Base-by-base conservation (phyloP, 2,329 filamentous ascomycete genomes). In the Cladosporium austrohemisphaericum region DNA sequence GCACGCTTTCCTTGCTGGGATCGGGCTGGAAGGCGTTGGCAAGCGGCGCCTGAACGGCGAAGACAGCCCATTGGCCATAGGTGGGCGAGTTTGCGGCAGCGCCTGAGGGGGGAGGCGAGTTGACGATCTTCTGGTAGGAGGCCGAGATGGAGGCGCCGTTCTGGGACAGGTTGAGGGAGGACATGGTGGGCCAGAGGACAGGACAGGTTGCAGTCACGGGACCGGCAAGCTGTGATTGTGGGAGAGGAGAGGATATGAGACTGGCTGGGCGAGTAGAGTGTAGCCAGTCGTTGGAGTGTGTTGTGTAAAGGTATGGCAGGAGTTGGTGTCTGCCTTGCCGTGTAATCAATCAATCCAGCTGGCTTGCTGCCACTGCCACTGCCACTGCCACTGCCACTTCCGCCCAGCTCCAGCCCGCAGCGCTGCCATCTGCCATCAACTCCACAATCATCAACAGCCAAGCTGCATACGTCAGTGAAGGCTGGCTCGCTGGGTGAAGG, bases 51-150 rank as follows among this genome's bases (percentile, higher is more conserved):
- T 93, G 88, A 32, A 98, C 93, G 6, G 88, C 87, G 73, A 94
- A 95, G 54, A 98, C 76, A 16, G 89, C 92, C 93, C 93, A 98
- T 75, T 92, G 88, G 55, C 81, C 90, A 65, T 87, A 88, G 40
- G 90, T 95, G 31, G 88, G 79, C 40, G 91, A 95, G 65, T 76
- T 76, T 8, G 79, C 75, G 50, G 78, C 75, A 38, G 76, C 64
- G 11, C 78, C 78, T 53, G 78, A 75, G 13, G 81, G 76, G 50
- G 75, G 66, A 41, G 79, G 69, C 46, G 79, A 73, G 66, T 85
- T 80, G 62, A 88, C 75, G 43, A 88, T 76, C 45, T 80, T 78
- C 64, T 85, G 77, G 66, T 88, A 85, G 67, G 75, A 77, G 53
- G 67, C 66, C 32, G 71, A 75, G 60, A 79, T 79, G 50, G 74